phyloP scores from a whole-genome alignment of 192 early-diverging fungal species.

The Coemansia guatemalensis region DNA sequence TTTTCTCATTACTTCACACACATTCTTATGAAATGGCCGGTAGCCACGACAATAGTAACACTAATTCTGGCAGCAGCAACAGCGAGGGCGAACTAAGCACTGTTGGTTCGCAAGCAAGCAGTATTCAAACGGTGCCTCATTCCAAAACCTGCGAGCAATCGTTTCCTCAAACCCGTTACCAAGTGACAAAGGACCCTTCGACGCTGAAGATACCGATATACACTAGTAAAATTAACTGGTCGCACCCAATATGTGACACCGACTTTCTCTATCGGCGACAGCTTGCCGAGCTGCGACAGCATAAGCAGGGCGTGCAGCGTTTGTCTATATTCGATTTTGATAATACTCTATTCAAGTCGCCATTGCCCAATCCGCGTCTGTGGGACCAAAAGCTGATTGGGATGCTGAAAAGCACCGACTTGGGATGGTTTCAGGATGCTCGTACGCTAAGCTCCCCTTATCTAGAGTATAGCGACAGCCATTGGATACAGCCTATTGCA shows the following conservation, averaged over 20 bases:
- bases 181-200: neutral
- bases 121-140: neutral
- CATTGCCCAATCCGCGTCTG: slow-evolving; percentile 58
- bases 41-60: neutral
- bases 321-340: slow-evolving; percentile 66
- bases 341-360: slow-evolving; percentile 64
- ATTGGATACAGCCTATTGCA: slow-evolving; percentile 36
- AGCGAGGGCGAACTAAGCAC: neutral
- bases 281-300: slow-evolving; percentile 32
- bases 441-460: slow-evolving; percentile 56
- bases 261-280: slow-evolving; percentile 52
- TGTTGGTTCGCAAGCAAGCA: neutral
- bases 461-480: slow-evolving; percentile 28
- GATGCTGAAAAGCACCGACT: slow-evolving; percentile 55
- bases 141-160: neutral
- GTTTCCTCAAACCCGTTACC: neutral
- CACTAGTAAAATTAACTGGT: slow-evolving; percentile 44
- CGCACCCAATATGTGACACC: slow-evolving; percentile 18
- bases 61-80: neutral
- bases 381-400: slow-evolving; percentile 59
- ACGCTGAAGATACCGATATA: slow-evolving; percentile 16
- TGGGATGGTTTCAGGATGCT: slow-evolving; percentile 64
- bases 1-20: neutral
- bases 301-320: slow-evolving; percentile 27
- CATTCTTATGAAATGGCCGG: neutral